Percentiles rank a stretch among this genome's conserved stretches.
phyloP scores from a whole-genome alignment of 805 yeast species.

The Cyberlindnera amylophila region DNA sequence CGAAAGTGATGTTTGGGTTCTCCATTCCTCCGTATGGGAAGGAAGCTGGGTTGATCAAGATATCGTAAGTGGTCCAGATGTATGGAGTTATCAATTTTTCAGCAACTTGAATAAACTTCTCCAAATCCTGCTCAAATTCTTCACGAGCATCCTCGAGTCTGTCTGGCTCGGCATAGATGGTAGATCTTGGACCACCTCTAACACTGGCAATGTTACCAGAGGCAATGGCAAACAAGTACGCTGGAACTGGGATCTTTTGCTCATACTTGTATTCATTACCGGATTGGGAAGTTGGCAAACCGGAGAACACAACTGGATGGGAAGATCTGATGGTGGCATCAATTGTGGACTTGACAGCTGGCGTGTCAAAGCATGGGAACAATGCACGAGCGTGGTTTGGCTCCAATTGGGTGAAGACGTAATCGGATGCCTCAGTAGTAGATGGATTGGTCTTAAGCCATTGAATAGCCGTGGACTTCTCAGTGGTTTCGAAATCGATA shows the following conservation, averaged over 20 bases:
- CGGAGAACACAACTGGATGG: conserved; percentile 71
- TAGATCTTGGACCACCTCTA: conserved; percentile 81
- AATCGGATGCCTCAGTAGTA: conserved; percentile 55
- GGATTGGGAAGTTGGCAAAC: conserved; percentile 37
- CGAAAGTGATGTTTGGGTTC: conserved; percentile 86
- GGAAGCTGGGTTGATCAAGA: conserved; percentile 71
- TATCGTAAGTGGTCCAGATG: conserved; percentile 83
- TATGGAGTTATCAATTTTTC: conserved; percentile 73
- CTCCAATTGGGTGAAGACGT: conserved; percentile 82
- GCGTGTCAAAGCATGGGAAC: conserved; percentile 90
- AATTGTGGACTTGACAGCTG: conserved; percentile 70
- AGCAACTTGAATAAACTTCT: conserved; percentile 72
- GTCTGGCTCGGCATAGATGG: conserved; percentile 74
- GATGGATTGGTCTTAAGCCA: conserved; percentile 67
- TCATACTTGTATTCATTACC: conserved; percentile 43
- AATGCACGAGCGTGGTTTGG: conserved; percentile 87
- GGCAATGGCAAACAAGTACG: conserved; percentile 80
- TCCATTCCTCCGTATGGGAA: conserved; percentile 95
- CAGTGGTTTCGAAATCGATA: conserved; percentile 66
- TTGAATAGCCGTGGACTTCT: conserved; percentile 77
- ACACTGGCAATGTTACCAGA: conserved; percentile 71
- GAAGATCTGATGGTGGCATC: conserved; percentile 56
- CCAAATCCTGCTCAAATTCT: conserved; percentile 81
- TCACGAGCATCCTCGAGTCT: conserved; percentile 63
- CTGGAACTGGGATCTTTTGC: conserved; percentile 83